Evolutionary conservation across 2,329 filamentous ascomycete genomes (phyloP), one percentile per base, ranked within the genome.

Genomic region (Paracorniculantispora psalliotae): DNA sequence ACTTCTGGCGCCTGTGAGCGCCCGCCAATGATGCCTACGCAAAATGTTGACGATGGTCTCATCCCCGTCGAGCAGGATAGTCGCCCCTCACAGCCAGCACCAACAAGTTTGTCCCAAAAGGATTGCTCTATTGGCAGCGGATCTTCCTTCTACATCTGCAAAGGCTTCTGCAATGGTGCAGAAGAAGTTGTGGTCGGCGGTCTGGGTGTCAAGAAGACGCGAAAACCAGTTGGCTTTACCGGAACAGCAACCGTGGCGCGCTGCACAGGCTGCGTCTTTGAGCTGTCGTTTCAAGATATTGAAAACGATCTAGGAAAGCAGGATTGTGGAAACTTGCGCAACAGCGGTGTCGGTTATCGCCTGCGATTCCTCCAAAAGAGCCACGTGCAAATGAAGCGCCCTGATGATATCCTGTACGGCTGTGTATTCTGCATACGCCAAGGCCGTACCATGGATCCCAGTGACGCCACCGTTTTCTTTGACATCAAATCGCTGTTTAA

Each of bases 381-480:
- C 54, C 82, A 85, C 65, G 59, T 85, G 6, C 68, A 76, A 0
- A 77, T 79, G 5, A 76, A 75, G 57, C 72, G 78, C 15, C 71
- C 78, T 17, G 81, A 83, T 46, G 81, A 84, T 61, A 73, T 79
- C 54, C 66, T 81, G 47, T 85, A 82, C 64, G 81, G 73, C 3
- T 85, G 82, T 61, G 62, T 81, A 1, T 83, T 85, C 64, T 85
- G 82, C 65, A 70, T 82, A 4, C 74, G 79, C 5, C 61, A 72
- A 19, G 80, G 80, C 0, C 72, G 67, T n/a, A 83, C 81, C 0
- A 67, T 77, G 2, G 79, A 83, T 51, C 75, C 80, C 58, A 79
- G 79, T 63, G 82, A 85, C 50, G 77, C 81, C 2, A 84, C 82
- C 0, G 79, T 84, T 9, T 84, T 84, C 67, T 80, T 82, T 66